phyloP scores from a whole-genome alignment of 1,139 yeast species.

The Geotrichum restrictum region DNA sequence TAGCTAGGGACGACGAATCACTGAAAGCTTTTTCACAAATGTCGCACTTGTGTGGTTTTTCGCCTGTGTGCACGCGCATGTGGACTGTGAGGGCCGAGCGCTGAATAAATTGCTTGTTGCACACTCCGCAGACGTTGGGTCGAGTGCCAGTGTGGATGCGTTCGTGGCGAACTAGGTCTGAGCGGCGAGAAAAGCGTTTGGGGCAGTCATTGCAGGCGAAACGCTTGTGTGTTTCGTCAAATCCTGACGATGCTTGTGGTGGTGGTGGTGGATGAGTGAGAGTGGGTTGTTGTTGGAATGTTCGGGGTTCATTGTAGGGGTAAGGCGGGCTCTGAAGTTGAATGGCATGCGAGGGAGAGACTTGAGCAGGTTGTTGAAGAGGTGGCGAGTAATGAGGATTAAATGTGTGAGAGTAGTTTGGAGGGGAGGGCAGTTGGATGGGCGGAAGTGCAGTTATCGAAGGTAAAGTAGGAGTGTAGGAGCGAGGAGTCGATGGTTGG shows the following conservation, averaged over 20 bases:
- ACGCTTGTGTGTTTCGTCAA: conserved; percentile 22
- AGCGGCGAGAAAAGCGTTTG: conserved; percentile 55
- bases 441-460: neutral
- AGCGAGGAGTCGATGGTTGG: conserved; percentile 27
- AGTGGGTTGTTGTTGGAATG: neutral
- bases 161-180: conserved; percentile 65
- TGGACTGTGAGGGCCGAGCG: conserved; percentile 71
- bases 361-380: neutral
- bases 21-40: conserved; percentile 40
- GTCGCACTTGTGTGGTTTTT: conserved; percentile 48
- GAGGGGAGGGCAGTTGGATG: conserved; percentile 8
- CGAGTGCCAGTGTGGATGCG: conserved; percentile 84
- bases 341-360: neutral
- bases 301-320: conserved; percentile 3
- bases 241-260: neutral
- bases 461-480: conserved; percentile 1
- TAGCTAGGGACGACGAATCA: conserved; percentile 43
- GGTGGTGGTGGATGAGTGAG: neutral
- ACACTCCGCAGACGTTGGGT: conserved; percentile 36
- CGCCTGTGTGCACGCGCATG: conserved; percentile 81
- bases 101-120: conserved; percentile 59
- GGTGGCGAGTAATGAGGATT: neutral
- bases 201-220: conserved; percentile 31
- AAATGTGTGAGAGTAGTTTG: conserved; percentile 4
- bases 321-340: neutral